phyloP scores from a whole-genome alignment of 2,329 filamentous ascomycete species.

The Pseudocercospora fijiensis region DNA sequence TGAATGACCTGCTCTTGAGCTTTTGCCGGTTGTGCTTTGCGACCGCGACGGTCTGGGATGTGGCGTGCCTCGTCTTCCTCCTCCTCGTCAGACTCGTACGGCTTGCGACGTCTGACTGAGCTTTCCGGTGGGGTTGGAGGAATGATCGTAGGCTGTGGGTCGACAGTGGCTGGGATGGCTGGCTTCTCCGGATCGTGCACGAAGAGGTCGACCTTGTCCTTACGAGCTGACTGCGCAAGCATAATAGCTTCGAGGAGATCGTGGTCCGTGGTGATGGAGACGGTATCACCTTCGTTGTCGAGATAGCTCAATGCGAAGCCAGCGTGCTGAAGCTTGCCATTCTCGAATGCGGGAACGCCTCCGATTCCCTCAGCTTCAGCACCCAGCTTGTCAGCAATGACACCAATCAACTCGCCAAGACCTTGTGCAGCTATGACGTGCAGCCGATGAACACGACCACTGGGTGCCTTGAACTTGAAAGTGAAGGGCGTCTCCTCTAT shows the following conservation, averaged over 20 bases:
- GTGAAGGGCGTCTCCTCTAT: constrained; percentile 76
- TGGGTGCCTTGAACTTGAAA: constrained; percentile 99
- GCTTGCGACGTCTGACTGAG: constrained; percentile 47
- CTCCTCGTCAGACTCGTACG: constrained; percentile 52
- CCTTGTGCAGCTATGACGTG: constrained; percentile 81
- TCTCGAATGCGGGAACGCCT: constrained; percentile 72
- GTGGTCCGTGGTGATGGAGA: constrained; percentile 93
- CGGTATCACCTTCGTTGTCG: constrained; percentile 93
- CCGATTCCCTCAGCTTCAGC: constrained; percentile 79
- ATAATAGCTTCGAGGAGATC: constrained; percentile 88
- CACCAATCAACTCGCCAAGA: constrained; percentile 72
- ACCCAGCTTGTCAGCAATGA: constrained; percentile 81
- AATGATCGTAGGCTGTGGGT: constrained; percentile 56
- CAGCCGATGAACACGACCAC: constrained; percentile 87
- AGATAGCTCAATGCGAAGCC: constrained; percentile 94
- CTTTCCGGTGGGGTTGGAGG: constrained; percentile 55
- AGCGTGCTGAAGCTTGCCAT: constrained; percentile 71
- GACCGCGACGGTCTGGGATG: constrained; percentile 37
- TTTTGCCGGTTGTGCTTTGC: constrained; percentile 38
- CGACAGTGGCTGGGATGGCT: constrained; percentile 66
- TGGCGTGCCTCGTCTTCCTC: constrained; percentile 48
- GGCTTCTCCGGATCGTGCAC: constrained; percentile 91
- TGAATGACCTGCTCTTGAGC: constrained; percentile 76
- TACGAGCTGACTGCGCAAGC: constrained; percentile 71
- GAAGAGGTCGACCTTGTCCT: constrained; percentile 95